A percentile compares a stretch with the other conserved stretches of the same genome.
Evolutionary conservation across 352 stramenopile genomes (phyloP).

Genomic region (Phytopythium mirpurense): DNA sequence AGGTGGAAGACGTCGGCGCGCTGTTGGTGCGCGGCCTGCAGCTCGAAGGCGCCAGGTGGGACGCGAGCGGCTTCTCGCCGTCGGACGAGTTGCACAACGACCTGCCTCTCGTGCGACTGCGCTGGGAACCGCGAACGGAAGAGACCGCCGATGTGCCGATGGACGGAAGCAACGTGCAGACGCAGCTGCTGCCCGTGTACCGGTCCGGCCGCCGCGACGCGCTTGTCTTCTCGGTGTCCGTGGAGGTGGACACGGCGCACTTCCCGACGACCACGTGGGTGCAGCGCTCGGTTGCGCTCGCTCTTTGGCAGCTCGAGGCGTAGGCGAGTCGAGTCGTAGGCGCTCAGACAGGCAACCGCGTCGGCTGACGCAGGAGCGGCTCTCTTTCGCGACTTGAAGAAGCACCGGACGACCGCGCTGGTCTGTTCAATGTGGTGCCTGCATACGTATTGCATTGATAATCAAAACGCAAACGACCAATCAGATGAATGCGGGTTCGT

Average conservation of each 20-base stretch:
- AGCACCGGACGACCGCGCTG: no score
- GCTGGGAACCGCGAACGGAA: constrained; percentile 41
- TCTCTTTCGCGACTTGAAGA: neutral
- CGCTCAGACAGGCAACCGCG: no score
- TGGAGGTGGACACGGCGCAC: constrained; percentile 39
- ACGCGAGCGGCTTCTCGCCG: constrained; percentile 50
- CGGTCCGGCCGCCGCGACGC: constrained; percentile 64
- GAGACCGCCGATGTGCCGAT: constrained; percentile 12
- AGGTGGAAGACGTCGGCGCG: constrained; percentile 21
- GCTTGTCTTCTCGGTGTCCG: constrained; percentile 81
- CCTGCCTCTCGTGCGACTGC: constrained; percentile 61
- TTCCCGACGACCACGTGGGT: constrained; percentile 71
- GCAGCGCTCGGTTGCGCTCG: constrained; percentile 75
- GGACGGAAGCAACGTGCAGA: neutral
- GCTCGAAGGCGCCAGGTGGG: constrained; percentile 82
- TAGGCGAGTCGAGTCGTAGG: constrained; percentile 14
- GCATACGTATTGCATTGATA: no score
- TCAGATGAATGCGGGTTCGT: no score
- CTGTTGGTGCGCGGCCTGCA: constrained; percentile 73
- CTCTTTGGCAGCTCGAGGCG: constrained; percentile 63
- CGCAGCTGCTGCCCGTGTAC: constrained; percentile 81
- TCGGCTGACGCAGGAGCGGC: neutral
- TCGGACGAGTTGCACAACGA: constrained; percentile 76
- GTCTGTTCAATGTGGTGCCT: no score
- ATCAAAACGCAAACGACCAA: no score